Percentiles rank a stretch among this genome's conserved stretches.
Evolutionary conservation across 192 early-diverging fungal genomes (phyloP).

Genomic region (Backusella circina): DNA sequence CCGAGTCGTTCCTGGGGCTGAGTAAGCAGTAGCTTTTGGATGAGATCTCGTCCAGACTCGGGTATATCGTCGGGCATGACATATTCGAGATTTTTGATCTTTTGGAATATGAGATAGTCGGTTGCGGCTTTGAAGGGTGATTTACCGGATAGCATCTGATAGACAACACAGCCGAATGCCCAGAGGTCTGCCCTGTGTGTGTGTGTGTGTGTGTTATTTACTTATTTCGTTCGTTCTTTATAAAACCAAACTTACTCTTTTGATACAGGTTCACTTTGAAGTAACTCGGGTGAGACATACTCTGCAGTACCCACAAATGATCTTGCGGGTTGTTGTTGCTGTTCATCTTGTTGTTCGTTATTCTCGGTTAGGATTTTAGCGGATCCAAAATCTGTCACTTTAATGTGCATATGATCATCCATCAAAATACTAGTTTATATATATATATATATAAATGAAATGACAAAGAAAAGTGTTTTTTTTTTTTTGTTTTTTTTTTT

Average conservation of each 20-base stretch:
- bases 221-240: background rate
- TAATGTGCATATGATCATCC: constrained; percentile 86
- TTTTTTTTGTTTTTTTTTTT: too few species aligned
- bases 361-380: constrained; percentile 69
- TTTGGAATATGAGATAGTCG: constrained; percentile 97
- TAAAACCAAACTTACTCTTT: constrained; percentile 43
- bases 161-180: constrained; percentile 90
- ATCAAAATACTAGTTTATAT: constrained; percentile 89
- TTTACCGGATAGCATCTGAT: constrained; percentile 82
- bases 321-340: constrained; percentile 41
- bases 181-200: constrained; percentile 66
- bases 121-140: constrained; percentile 94
- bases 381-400: constrained; percentile 95
- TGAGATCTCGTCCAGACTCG: constrained; percentile 66
- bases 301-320: constrained; percentile 99
- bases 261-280: constrained; percentile 84
- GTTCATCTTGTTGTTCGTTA: background rate
- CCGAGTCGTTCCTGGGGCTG: constrained; percentile 63
- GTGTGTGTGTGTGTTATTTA: too few species aligned
- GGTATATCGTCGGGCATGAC: constrained; percentile 75
- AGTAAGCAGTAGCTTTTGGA: constrained; percentile 67
- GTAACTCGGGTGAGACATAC: constrained; percentile 95
- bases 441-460: too few species aligned
- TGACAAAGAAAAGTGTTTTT: background rate
- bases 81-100: constrained; percentile 87